Percentiles rank a stretch among this genome's conserved stretches.
phyloP scores from a whole-genome alignment of 371 early-diverging fungal genomes.

The Gilbertella persicaria region DNA sequence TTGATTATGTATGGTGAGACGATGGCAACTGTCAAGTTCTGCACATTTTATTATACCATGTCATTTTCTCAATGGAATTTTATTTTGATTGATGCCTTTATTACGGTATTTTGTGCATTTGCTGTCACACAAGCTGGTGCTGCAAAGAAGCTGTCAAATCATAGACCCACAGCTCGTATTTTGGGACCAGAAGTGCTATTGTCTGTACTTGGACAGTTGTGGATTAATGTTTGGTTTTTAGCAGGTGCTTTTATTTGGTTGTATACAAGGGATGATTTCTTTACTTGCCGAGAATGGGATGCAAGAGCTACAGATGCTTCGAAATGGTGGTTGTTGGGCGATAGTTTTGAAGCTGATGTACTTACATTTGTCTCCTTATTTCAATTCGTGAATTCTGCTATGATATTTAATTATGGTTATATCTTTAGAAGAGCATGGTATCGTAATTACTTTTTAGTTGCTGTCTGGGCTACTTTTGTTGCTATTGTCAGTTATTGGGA shows the following conservation, averaged over 20 bases:
- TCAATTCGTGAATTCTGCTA: slow-evolving; percentile 64
- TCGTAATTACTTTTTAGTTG: slow-evolving; percentile 60
- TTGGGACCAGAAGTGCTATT: slow-evolving; percentile 70
- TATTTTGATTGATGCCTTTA: slow-evolving; percentile 74
- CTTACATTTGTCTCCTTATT: slow-evolving; percentile 60
- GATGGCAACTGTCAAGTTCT: slow-evolving; percentile 61
- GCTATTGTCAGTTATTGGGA: slow-evolving; percentile 60
- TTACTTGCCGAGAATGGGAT: slow-evolving; percentile 74
- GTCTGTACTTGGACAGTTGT: slow-evolving; percentile 63
- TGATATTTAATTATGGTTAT: slow-evolving; percentile 69
- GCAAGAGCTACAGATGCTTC: slow-evolving; percentile 56
- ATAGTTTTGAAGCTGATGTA: slow-evolving; percentile 71
- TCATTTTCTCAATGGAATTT: slow-evolving; percentile 64
- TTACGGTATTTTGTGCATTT: slow-evolving; percentile 64
- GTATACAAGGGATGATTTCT: slow-evolving; percentile 65
- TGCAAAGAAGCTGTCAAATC: slow-evolving; percentile 48
- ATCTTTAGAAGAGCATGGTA: slow-evolving; percentile 61
- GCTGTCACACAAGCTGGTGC: slow-evolving; percentile 68
- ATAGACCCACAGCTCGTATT: slow-evolving; percentile 74
- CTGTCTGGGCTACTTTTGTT: slow-evolving; percentile 56
- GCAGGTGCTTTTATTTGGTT: slow-evolving; percentile 50
- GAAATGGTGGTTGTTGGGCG: slow-evolving; percentile 81
- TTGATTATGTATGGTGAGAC: slow-evolving; percentile 76
- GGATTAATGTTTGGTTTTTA: slow-evolving; percentile 67
- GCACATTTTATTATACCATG: slow-evolving; percentile 58